Percentiles rank a stretch among this genome's conserved stretches.
Evolutionary conservation across 345 rosid genomes (phyloP).

Genomic region (Dipteronia sinensis): DNA sequence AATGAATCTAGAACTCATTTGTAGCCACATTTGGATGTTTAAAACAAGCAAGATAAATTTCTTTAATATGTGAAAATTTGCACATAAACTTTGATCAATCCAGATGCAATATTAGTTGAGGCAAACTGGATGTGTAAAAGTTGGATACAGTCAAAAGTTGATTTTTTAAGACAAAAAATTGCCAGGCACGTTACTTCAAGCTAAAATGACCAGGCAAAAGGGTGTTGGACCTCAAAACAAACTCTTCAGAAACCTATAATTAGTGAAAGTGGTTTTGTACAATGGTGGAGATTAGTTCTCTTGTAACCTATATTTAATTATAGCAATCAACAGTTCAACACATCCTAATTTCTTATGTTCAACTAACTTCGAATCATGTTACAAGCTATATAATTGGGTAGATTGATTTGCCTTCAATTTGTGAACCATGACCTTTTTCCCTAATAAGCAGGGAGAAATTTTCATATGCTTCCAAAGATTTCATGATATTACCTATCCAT

Average conservation of each 20-base stretch:
- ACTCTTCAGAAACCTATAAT: neutral
- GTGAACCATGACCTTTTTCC: neutral
- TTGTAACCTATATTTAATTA: neutral
- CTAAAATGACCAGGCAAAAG: neutral
- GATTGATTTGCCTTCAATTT: neutral
- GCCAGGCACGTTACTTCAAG: neutral
- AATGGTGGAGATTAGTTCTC: neutral
- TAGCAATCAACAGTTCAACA: neutral
- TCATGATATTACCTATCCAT: constrained; percentile 86
- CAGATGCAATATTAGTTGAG: neutral
- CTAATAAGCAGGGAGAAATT: neutral
- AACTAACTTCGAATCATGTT: neutral
- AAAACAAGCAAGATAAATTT: neutral
- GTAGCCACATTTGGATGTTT: neutral
- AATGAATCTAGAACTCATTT: constrained; percentile 4
- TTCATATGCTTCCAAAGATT: neutral
- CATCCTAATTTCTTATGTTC: neutral
- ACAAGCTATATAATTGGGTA: neutral
- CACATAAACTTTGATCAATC: neutral
- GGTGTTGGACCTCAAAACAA: neutral
- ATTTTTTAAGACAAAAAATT: neutral
- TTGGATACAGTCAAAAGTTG: neutral
- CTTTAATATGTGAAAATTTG: neutral
- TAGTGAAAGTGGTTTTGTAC: neutral
- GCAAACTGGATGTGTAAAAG: neutral